phyloP scores from a whole-genome alignment of 495 filamentous ascomycete species.

The Penicillium steckii region DNA sequence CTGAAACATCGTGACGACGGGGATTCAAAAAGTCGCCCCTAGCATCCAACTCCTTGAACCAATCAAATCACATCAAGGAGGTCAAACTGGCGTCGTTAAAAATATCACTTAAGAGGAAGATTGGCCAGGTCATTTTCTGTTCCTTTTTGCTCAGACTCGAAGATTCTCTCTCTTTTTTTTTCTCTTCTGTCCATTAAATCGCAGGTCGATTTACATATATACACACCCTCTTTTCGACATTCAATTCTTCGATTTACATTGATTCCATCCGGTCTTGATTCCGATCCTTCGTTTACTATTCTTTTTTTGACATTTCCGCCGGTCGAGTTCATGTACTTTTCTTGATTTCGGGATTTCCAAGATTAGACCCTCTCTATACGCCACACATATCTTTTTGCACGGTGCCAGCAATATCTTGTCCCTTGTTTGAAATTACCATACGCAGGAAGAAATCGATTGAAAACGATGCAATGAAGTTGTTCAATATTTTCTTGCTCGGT shows the following conservation, averaged over 20 bases:
- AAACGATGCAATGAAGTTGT: slow-evolving; percentile 1
- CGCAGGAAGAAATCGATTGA: not conserved
- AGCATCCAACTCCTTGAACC: not conserved
- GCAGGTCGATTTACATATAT: slow-evolving; percentile 1
- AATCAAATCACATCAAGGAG: not conserved
- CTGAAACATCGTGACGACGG: not conserved
- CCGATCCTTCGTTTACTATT: not conserved
- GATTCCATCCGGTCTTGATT: not conserved
- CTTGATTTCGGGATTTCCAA: not conserved
- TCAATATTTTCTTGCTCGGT: not conserved
- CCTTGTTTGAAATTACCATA: not conserved
- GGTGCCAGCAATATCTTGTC: not conserved
- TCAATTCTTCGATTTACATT: not conserved
- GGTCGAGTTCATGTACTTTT: not conserved
- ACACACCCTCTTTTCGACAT: no score
- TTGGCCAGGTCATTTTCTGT: not conserved
- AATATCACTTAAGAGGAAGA: not conserved
- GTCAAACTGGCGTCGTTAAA: not conserved
- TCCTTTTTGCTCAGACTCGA: not conserved
- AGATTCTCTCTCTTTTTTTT: not conserved
- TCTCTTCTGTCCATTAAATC: not conserved
- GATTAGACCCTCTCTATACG: no score
- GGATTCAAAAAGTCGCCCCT: not conserved
- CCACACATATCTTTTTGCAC: no score
- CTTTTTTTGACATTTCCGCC: not conserved